Evolutionary conservation across 2,329 filamentous ascomycete genomes (phyloP), one percentile per base, ranked within the genome.

Genomic region (Phoma sp.): DNA sequence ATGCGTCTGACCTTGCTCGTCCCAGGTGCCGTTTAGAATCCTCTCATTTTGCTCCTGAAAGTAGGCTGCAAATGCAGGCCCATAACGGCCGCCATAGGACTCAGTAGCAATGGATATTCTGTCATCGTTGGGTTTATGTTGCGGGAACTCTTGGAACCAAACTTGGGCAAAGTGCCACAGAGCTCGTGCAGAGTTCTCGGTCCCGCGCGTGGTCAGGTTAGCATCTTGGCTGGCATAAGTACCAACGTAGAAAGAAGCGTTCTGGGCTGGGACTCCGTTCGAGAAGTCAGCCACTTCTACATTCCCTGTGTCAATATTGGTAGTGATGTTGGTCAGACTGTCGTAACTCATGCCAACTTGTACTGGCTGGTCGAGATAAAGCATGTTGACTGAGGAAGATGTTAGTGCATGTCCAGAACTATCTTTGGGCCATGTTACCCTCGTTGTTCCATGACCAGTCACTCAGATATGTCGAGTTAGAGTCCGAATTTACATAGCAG

Each of bases 351-450:
- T 84, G 3, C 84, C 84, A 4, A 84, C 81, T 52, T 84, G 81
- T 15, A 79, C 81, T 7, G 84, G 88, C 71, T 89, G 85, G 64
- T 90, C 87, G 61, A 90, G 82, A 71, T 87, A 90, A n/a, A 90
- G 79, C 71, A 71, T 71, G 45, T 71, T 68, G 20, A 68, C 65
- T 77, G 14, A 7, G n/a, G 4, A 17, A 18, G 2, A 52, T 21
- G 23, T 34, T 9, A 45, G 23, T 12, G 14, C 2, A 11, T n/a
- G 2, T 7, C 9, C 9, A 30, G n/a, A 10, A 29, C 18, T n/a
- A 2, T 5, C 1, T 12, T 23, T 12, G 25, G 3, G 4, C 28
- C n/a, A 15, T 4, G n/a, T 48, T 48, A 66, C 64, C 62, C 47
- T 86, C 78, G 51, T 84, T 83, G 59, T 87, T 88, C 83, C 85